Evolutionary conservation across 2,329 filamentous ascomycete species (phyloP).

Genomic region (Raffaelea arxii): DNA sequence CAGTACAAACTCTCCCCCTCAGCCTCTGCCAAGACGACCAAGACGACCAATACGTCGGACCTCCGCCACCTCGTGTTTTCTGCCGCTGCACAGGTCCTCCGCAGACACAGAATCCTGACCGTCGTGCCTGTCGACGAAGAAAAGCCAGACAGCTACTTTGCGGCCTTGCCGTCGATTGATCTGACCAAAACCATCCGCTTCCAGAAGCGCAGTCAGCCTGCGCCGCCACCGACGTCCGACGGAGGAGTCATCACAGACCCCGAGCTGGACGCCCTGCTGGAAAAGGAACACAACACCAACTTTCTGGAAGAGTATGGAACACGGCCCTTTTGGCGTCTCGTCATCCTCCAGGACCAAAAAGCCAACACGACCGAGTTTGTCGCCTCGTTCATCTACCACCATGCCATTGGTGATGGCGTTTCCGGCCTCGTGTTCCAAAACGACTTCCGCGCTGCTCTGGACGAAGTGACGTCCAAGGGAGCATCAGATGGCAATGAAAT

Average conservation of each 20-base stretch:
- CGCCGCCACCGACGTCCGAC: not conserved
- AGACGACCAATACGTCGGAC: not conserved
- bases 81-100: not conserved
- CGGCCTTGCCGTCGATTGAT: not conserved
- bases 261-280: not conserved
- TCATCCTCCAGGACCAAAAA: not conserved
- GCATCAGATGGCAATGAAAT: not conserved
- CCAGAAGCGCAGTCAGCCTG: not conserved
- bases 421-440: not conserved
- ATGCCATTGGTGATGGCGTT: slow-evolving; percentile 2
- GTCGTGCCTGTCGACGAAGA: not conserved
- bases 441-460: not conserved
- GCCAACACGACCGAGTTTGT: not conserved
- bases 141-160: not conserved
- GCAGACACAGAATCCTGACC: not conserved
- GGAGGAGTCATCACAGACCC: not conserved
- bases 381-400: slow-evolving; percentile 3
- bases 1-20: not conserved
- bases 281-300: slow-evolving; percentile 1
- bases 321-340: not conserved
- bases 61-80: not conserved
- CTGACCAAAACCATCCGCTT: not conserved
- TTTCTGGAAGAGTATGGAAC: not conserved
- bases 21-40: too few species aligned
- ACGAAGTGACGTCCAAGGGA: not conserved